A percentile compares a stretch with the other conserved stretches of the same genome.
phyloP scores from a whole-genome alignment of 1,139 yeast species.

The Scheffersomyces segobiensis region DNA sequence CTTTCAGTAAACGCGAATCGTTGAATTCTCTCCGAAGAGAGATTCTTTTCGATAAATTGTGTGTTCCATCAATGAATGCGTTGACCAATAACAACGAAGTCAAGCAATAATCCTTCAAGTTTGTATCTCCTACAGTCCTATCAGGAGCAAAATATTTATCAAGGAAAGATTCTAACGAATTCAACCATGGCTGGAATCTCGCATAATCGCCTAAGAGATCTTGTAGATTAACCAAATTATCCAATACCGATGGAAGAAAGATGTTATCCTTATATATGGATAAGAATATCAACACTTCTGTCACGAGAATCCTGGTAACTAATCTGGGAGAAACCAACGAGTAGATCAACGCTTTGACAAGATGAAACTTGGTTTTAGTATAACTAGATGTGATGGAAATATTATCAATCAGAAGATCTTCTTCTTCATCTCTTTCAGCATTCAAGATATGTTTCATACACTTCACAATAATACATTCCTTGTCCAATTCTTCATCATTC shows the following conservation, averaged over 20 bases:
- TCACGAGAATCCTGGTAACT: conserved; percentile 42
- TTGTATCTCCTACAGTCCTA: conserved; percentile 18
- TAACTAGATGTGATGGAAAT: conserved; percentile 6
- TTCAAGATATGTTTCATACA: conserved; percentile 38
- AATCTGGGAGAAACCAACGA: conserved; percentile 44
- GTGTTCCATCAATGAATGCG: conserved; percentile 40
- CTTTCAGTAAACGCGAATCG: conserved; percentile 37
- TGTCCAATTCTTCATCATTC: conserved; percentile 46
- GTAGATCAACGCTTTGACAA: conserved; percentile 36
- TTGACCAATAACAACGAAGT: conserved; percentile 48
- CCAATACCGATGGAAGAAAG: conserved; percentile 29
- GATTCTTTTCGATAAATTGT: conserved; percentile 29
- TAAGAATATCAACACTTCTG: conserved; percentile 43
- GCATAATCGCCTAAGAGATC: conserved; percentile 37
- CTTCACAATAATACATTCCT: conserved; percentile 38
- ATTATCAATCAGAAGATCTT: conserved; percentile 13
- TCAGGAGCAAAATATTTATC: conserved; percentile 29
- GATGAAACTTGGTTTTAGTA: conserved; percentile 27
- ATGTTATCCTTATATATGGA: conserved; percentile 27
- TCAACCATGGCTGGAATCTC: conserved; percentile 45
- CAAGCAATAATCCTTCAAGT: conserved; percentile 42
- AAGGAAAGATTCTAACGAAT: conserved; percentile 35
- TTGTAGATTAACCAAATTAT: conserved; percentile 35
- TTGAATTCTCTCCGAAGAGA: conserved; percentile 40
- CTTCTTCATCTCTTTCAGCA: conserved; percentile 17